phyloP scores from a whole-genome alignment of 208 protist species.

The Acanthamoeba quina region DNA sequence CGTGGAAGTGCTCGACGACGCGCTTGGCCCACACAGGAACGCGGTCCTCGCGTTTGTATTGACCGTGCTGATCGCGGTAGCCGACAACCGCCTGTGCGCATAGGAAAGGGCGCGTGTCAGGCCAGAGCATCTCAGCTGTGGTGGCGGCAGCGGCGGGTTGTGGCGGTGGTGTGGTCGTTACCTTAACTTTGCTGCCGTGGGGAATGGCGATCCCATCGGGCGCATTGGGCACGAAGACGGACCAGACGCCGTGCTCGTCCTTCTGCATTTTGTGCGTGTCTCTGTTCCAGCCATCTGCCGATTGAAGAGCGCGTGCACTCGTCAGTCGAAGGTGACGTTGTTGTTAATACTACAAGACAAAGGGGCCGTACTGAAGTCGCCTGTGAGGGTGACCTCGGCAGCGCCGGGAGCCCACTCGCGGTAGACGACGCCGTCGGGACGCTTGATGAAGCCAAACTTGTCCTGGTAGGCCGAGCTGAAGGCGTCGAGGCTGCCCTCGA shows the following conservation, averaged over 20 bases:
- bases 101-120: background rate
- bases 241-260: constrained; percentile 87
- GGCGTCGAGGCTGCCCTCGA: constrained; percentile 82
- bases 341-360: background rate
- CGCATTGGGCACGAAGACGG: constrained; percentile 80
- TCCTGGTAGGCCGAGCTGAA: constrained; percentile 84
- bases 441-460: constrained; percentile 83
- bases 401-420: constrained; percentile 88
- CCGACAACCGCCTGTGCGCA: background rate
- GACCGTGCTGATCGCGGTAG: constrained; percentile 45
- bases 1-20: constrained; percentile 80
- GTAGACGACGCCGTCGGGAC: constrained; percentile 79
- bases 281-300: constrained; percentile 87
- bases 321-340: too few relatives aligned
- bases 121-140: background rate
- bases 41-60: constrained; percentile 81
- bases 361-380: constrained; percentile 88
- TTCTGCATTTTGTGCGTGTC: constrained; percentile 56
- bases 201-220: constrained; percentile 81
- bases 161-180: background rate
- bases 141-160: too few relatives aligned
- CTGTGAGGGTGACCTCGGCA: constrained; percentile 79
- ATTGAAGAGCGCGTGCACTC: background rate
- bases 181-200: constrained; percentile 84
- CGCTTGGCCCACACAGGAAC: constrained; percentile 86